Conservation (phyloP, 2,329 filamentous ascomycete species). For the Xylariaceae sp. region DNA sequence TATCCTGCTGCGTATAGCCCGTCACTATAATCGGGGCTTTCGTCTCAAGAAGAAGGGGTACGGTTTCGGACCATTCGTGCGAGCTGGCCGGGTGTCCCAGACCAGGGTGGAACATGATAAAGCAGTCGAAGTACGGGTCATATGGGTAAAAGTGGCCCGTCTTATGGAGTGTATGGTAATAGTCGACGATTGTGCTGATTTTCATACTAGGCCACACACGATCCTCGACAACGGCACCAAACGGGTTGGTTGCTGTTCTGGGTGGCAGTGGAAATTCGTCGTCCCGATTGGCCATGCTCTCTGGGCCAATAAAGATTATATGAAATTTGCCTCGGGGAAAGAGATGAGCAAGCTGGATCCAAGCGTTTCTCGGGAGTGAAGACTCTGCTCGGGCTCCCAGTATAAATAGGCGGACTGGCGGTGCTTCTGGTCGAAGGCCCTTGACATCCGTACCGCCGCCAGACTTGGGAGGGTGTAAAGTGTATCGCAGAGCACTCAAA, state of each 20-base stretch:
- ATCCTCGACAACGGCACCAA: slow-evolving; percentile 90
- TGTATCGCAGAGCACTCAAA: slow-evolving; percentile 87
- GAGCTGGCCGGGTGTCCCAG: slow-evolving; percentile 89
- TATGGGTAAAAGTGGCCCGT: slow-evolving; percentile 88
- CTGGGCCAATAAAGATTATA: slow-evolving; percentile 89
- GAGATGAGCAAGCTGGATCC: slow-evolving; percentile 89
- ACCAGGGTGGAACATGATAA: slow-evolving; percentile 94
- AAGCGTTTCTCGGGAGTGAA: slow-evolving; percentile 85
- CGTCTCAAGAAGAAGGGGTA: slow-evolving; percentile 86
- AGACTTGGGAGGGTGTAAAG: slow-evolving; percentile 76
- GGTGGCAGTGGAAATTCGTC: slow-evolving; percentile 86
- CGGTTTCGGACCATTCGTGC: slow-evolving; percentile 88
- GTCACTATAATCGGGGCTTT: slow-evolving; percentile 93
- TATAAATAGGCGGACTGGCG: slow-evolving; percentile 86
- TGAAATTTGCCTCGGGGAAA: slow-evolving; percentile 92
- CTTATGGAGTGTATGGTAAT: slow-evolving; percentile 94
- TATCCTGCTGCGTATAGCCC: slow-evolving; percentile 92
- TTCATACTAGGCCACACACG: slow-evolving; percentile 85
- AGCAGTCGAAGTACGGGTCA: slow-evolving; percentile 97
- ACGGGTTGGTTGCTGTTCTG: slow-evolving; percentile 80
- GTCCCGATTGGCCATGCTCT: slow-evolving; percentile 92
- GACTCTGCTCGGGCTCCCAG: slow-evolving; percentile 96
- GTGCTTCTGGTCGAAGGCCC: slow-evolving; percentile 75
- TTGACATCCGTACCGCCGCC: slow-evolving; percentile 71
- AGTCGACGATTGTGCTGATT: slow-evolving; percentile 95